Percentiles rank a stretch among this genome's conserved stretches.
These are phyloP conservation scores for Fraxinus angustifolia DNA, from an alignment of 305 asterid species.

Conservation along the genomic window DNA sequence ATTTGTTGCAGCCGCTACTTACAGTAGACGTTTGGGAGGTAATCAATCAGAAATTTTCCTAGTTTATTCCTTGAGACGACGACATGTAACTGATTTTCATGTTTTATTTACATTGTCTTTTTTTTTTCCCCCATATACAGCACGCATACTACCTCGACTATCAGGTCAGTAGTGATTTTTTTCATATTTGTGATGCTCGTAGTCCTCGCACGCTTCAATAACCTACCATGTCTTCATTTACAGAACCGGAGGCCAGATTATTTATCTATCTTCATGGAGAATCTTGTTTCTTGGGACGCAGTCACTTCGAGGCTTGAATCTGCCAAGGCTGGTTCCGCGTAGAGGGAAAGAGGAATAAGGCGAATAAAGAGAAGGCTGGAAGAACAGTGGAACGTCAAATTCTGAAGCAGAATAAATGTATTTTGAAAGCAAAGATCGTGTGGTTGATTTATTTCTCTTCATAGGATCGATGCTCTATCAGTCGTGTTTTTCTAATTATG, in stretches of 20 bases:
- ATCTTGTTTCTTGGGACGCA: slow-evolving; percentile 90
- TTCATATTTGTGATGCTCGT: not conserved
- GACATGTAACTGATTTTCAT: slow-evolving; percentile 14
- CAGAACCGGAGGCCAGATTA: slow-evolving; percentile 87
- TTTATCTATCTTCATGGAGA: slow-evolving; percentile 72
- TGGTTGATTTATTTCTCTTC: slow-evolving; percentile 37
- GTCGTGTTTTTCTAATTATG: not conserved
- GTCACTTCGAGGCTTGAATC: slow-evolving; percentile 78
- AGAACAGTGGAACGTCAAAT: slow-evolving; percentile 24
- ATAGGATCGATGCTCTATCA: not conserved
- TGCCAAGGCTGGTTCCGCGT: slow-evolving; percentile 58
- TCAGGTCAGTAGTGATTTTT: slow-evolving; percentile 48
- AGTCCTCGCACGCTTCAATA: not conserved
- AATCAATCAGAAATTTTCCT: slow-evolving; percentile 11
- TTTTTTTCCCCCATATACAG: slow-evolving; percentile 32
- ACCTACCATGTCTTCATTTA: slow-evolving; percentile 8
- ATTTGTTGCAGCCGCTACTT: slow-evolving; percentile 80
- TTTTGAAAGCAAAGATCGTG: slow-evolving; percentile 49
- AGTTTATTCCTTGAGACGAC: not conserved
- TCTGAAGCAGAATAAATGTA: slow-evolving; percentile 43
- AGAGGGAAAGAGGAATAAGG: slow-evolving; percentile 56
- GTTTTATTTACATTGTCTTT: slow-evolving; percentile 3
- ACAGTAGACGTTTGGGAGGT: slow-evolving; percentile 99
- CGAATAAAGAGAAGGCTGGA: slow-evolving; percentile 30
- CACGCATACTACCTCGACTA: slow-evolving; percentile 95